A percentile compares a stretch with the other conserved stretches of the same genome.
Evolutionary conservation across 441 rosid species (phyloP).

Genomic region (Populus hybrid): DNA sequence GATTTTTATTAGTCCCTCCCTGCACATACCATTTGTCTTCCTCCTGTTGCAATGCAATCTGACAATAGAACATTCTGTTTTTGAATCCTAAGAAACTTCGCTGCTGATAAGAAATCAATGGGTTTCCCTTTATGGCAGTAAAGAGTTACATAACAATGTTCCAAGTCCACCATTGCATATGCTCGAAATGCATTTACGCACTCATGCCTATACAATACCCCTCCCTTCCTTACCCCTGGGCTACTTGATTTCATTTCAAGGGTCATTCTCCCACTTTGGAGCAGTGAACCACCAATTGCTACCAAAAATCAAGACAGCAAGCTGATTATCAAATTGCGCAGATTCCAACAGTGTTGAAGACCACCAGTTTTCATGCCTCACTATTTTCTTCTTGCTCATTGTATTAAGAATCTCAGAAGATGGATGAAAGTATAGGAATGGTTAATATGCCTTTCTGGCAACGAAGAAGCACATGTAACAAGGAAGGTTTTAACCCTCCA

Average conservation of each 20-base stretch:
- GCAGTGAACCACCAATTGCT: conserved; percentile 13
- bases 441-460: conserved; percentile 12
- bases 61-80: background rate
- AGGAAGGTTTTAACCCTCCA: conserved; percentile 15
- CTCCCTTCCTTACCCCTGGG: background rate
- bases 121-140: conserved; percentile 2
- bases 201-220: background rate
- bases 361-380: background rate
- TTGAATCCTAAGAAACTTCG: background rate
- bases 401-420: background rate
- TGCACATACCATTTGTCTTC: background rate
- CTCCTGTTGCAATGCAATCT: background rate
- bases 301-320: conserved; percentile 13
- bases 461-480: background rate
- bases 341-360: background rate
- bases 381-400: background rate
- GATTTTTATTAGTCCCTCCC: background rate
- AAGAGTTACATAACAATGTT: conserved; percentile 1
- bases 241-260: conserved; percentile 16
- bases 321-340: background rate
- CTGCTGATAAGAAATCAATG: background rate
- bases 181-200: conserved; percentile 1
- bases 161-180: background rate
- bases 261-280: conserved; percentile 9
- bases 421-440: background rate